Base-by-base conservation (phyloP, 352 stramenopile species). In the Phytophthora pistaciae region DNA sequence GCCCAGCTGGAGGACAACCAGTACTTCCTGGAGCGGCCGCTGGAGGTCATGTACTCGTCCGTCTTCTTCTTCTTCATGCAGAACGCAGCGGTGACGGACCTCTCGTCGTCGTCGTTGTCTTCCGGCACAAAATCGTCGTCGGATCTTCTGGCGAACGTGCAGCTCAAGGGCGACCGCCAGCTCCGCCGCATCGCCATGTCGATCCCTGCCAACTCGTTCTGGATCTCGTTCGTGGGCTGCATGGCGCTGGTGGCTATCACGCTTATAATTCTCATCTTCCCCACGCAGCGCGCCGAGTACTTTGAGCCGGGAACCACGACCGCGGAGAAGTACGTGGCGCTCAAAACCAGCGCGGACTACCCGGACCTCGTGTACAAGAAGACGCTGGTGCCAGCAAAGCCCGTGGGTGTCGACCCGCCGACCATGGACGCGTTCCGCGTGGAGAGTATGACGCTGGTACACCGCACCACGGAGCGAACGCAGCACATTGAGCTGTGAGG, bases 11-110 rank as follows among this genome's bases (percentile, higher is more conserved):
- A 69, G 8, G 56, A 70, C 31, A 88, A 88, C 66, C 60, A 81
- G 20, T 88, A 81, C 49, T 77, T 68, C 42, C 23, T 88, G 7
- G 69, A 85, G 25, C 50, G 56, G 0, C 77, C 80, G 1, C 46
- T 85, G 27, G 77, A 85, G n/a, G 50, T 75, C 25, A 79, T 88
- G 77, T 84, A 85, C 68, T 77, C 72, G 23, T 82, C 80, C 5
- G 53, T 66, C 27, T 79, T 88, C 63, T 88, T 78, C 63, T 84
- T 72, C 55, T 68, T 88, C 20, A 76, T 85, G 60, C 55, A 77
- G 33, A 59, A 79, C 16, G 77, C 66, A n/a, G 75, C 62, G 0
- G 77, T 85, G 27, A 79, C 71, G 27, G 65, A 80, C 29, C 55
- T 80, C 31, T 36, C 31, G 9, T 33, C 29, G 0, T 69, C 65